Evolutionary conservation across 1,284 basidiomycete genomes (phyloP).

Genomic region (Sanghuangporus weigelae): DNA sequence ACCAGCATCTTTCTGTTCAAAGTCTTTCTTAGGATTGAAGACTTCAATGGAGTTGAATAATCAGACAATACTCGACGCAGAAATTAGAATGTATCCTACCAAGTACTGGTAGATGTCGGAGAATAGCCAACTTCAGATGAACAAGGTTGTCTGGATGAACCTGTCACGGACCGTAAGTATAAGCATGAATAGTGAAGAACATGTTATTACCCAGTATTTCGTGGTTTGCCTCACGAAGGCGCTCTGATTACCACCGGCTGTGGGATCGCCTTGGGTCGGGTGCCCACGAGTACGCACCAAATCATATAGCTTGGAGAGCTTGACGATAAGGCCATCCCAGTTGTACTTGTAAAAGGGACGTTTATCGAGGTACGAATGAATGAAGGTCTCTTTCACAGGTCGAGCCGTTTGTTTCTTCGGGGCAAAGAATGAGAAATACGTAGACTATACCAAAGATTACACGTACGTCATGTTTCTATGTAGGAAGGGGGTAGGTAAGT

Average conservation of each 20-base stretch:
- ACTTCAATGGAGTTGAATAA: constrained; percentile 42
- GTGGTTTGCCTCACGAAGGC: constrained; percentile 98
- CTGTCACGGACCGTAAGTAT: constrained; percentile 31
- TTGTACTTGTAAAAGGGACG: constrained; percentile 96
- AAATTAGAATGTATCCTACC: constrained; percentile 43
- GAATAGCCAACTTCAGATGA: constrained; percentile 91
- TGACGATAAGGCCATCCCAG: constrained; percentile 92
- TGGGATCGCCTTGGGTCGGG: constrained; percentile 89
- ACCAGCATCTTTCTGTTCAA: constrained; percentile 85
- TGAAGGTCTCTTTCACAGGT: constrained; percentile 64
- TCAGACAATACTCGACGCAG: not conserved
- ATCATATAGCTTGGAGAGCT: constrained; percentile 94
- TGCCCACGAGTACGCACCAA: constrained; percentile 94
- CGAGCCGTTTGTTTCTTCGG: constrained; percentile 73
- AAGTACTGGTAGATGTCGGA: constrained; percentile 89
- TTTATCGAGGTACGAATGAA: constrained; percentile 90
- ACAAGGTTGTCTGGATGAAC: constrained; percentile 94
- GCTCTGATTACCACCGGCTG: constrained; percentile 92
- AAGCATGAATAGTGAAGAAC: not conserved
- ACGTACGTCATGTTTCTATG: constrained; percentile 76
- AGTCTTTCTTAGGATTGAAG: constrained; percentile 95
- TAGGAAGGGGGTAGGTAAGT: not conserved
- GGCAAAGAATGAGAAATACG: constrained; percentile 9
- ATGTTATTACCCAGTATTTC: constrained; percentile 84
- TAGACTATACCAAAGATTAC: not conserved